A percentile compares a stretch with the other conserved stretches of the same genome.
phyloP scores from a whole-genome alignment of 2,329 filamentous ascomycete genomes.

The Fusarium brevicatenulatum region DNA sequence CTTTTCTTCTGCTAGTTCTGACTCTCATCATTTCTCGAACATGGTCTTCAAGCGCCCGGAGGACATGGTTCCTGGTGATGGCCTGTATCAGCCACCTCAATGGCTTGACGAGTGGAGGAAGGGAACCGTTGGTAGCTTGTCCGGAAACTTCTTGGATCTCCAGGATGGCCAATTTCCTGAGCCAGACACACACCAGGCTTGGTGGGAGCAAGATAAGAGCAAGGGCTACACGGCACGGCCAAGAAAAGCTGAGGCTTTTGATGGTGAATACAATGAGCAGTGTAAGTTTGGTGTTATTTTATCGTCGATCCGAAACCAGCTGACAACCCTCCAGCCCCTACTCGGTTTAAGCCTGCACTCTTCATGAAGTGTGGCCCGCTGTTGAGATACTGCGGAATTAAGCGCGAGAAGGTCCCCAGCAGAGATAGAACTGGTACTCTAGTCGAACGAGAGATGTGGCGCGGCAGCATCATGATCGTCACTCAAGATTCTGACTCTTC shows the following conservation, averaged over 20 bases:
- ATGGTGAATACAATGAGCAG: slow-evolving; percentile 74
- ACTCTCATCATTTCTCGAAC: slow-evolving; percentile 53
- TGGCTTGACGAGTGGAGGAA: slow-evolving; percentile 80
- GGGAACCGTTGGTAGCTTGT: slow-evolving; percentile 70
- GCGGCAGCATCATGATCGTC: slow-evolving; percentile 95
- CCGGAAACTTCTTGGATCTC: slow-evolving; percentile 69
- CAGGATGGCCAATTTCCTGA: slow-evolving; percentile 51
- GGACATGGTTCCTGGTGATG: slow-evolving; percentile 59
- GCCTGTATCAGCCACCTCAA: slow-evolving; percentile 66
- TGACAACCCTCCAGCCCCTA: slow-evolving; percentile 58
- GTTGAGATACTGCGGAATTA: slow-evolving; percentile 87
- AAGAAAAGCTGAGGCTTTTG: slow-evolving; percentile 71
- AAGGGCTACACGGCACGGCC: slow-evolving; percentile 58
- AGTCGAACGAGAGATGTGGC: slow-evolving; percentile 82
- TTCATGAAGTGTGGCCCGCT: slow-evolving; percentile 92
- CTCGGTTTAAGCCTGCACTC: slow-evolving; percentile 82
- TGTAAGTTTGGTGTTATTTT: slow-evolving; percentile 51
- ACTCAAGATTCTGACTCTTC: slow-evolving; percentile 86
- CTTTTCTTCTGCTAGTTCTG: slow-evolving; percentile 45
- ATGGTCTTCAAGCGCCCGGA: slow-evolving; percentile 56
- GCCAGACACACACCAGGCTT: slow-evolving; percentile 67
- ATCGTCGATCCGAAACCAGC: not conserved
- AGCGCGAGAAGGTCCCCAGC: slow-evolving; percentile 64
- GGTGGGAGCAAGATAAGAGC: slow-evolving; percentile 76
- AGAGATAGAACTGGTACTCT: slow-evolving; percentile 42